These are phyloP conservation scores for Ascochyta pisi DNA, from an alignment of 2,329 filamentous ascomycete genomes.

Conservation along the genomic window DNA sequence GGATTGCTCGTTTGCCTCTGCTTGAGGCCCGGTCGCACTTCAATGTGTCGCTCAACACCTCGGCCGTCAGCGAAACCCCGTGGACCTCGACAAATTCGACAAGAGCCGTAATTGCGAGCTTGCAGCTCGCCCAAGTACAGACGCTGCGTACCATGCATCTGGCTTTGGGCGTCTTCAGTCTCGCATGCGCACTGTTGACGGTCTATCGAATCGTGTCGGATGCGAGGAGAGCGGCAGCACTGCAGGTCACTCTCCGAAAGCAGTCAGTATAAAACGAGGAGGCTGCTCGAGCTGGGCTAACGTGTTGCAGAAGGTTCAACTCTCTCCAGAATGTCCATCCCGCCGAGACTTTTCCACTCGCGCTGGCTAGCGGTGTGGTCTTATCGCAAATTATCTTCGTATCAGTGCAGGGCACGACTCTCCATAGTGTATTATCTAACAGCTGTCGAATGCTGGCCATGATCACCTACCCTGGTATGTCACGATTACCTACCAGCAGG, in stretches of 20 bases:
- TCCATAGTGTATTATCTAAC: conserved; percentile 47
- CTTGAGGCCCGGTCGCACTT: conserved; percentile 48
- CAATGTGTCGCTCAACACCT: conserved; percentile 47
- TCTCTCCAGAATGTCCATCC: conserved; percentile 48
- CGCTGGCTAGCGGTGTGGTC: conserved; percentile 47
- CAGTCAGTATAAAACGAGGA: conserved; percentile 31
- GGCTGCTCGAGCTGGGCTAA: conserved; percentile 17
- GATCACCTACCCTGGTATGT: conserved; percentile 50
- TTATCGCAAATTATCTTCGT: conserved; percentile 50
- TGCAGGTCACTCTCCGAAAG: conserved; percentile 41
- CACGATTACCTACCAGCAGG: neutral
- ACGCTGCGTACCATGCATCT: conserved; percentile 50
- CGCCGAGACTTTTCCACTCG: conserved; percentile 51
- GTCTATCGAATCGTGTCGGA: conserved; percentile 49
- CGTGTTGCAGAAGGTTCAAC: conserved; percentile 39
- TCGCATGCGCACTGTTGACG: conserved; percentile 44
- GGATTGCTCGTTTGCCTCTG: conserved; percentile 38
- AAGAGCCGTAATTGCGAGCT: conserved; percentile 41
- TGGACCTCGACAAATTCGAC: conserved; percentile 43
- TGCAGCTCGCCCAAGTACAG: conserved; percentile 48
- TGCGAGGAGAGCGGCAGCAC: conserved; percentile 43
- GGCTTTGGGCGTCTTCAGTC: conserved; percentile 48
- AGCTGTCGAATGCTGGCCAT: conserved; percentile 46
- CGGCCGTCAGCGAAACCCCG: conserved; percentile 34
- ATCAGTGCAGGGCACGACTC: conserved; percentile 47